phyloP scores from a whole-genome alignment of 2,329 filamentous ascomycete species.

The Arthrinium phaeospermum region DNA sequence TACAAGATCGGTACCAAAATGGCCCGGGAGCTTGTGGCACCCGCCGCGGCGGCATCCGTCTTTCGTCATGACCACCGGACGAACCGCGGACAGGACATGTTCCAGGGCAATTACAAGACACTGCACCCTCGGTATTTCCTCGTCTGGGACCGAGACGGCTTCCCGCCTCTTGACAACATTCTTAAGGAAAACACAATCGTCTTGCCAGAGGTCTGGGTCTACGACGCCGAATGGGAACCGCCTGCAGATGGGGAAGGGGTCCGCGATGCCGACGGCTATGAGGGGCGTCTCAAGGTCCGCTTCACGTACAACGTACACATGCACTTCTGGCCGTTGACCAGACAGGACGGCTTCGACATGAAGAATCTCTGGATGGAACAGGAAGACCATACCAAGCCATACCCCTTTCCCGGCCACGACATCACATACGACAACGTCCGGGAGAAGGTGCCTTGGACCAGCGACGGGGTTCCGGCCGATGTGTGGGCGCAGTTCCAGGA shows the following conservation, averaged over 20 bases:
- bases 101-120: not conserved
- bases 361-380: slow-evolving; percentile 19
- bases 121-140: slow-evolving; percentile 8
- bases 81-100: too few species aligned
- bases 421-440: not conserved
- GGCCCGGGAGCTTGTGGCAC: not conserved
- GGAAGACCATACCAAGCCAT: not conserved
- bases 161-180: not conserved
- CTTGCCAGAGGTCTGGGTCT: slow-evolving; percentile 9
- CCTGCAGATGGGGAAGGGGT: slow-evolving; percentile 6
- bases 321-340: slow-evolving; percentile 12
- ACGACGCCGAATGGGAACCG: slow-evolving; percentile 15
- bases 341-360: slow-evolving; percentile 15
- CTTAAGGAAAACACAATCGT: not conserved
- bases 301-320: slow-evolving; percentile 14
- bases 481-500: not conserved
- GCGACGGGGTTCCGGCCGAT: not conserved
- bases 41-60: not conserved
- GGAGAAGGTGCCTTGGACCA: not conserved
- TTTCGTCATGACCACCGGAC: not conserved
- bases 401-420: slow-evolving; percentile 15
- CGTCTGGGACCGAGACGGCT: not conserved
- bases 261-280: slow-evolving; percentile 13
- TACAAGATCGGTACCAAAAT: not conserved
- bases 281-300: slow-evolving; percentile 19